Conservation (phyloP, 805 yeast genomes). For the Clavispora asparagi region DNA sequence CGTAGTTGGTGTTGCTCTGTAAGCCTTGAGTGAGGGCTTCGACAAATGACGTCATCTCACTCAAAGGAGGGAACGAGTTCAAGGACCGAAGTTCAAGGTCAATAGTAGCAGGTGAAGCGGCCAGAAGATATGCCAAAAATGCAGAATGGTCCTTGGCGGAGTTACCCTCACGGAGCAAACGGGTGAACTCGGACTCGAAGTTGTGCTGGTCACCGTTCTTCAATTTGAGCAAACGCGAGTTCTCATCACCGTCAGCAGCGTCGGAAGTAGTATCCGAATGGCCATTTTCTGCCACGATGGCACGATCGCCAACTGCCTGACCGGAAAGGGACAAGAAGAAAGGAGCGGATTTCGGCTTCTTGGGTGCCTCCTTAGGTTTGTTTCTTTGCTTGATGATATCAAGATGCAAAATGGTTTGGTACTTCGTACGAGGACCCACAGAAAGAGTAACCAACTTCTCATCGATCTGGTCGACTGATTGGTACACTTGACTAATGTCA, state of each 20-base stretch:
- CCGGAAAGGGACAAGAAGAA: conserved; percentile 75
- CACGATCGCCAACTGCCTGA: conserved; percentile 66
- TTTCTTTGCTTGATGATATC: conserved; percentile 83
- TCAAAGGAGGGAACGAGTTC: conserved; percentile 57
- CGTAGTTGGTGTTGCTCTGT: conserved; percentile 55
- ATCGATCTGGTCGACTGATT: conserved; percentile 59
- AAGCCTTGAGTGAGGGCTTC: conserved; percentile 63
- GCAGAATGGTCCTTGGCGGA: conserved; percentile 34
- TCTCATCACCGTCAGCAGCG: conserved; percentile 19
- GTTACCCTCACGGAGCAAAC: conserved; percentile 50
- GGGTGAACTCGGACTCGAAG: conserved; percentile 75
- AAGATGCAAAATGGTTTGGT: conserved; percentile 71
- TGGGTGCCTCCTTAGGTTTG: conserved; percentile 85
- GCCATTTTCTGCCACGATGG: conserved; percentile 43
- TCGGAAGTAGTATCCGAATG: conserved; percentile 6
- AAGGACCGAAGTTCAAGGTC: conserved; percentile 87
- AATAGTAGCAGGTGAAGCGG: conserved; percentile 67
- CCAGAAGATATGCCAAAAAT: conserved; percentile 52
- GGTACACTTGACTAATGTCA: conserved; percentile 38
- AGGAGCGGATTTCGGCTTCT: conserved; percentile 72
- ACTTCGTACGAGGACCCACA: conserved; percentile 69
- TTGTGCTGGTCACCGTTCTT: conserved; percentile 31
- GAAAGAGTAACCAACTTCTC: conserved; percentile 66
- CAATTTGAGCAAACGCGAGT: conserved; percentile 30
- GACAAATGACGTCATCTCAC: conserved; percentile 62